Percentiles rank a stretch among this genome's conserved stretches.
Evolutionary conservation across 305 asterid species (phyloP).

Genomic region (Rubia balearica): DNA sequence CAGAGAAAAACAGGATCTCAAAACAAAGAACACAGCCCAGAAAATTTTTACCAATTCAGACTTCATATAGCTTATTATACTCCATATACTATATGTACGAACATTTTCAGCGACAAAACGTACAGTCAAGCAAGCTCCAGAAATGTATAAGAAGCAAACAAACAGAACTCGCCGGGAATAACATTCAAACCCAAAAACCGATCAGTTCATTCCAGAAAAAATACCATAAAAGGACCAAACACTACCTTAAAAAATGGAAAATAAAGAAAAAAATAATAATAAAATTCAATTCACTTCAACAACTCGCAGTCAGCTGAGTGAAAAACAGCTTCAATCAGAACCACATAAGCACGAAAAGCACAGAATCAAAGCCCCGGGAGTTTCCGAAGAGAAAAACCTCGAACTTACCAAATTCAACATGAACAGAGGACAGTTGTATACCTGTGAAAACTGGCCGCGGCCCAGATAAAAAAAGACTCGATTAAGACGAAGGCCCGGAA

Average conservation of each 20-base stretch:
- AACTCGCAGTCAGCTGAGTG: too few species aligned
- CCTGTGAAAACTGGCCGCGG: conserved; percentile 21
- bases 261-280: too few species aligned
- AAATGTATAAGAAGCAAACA: neutral
- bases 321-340: too few species aligned
- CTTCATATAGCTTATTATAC: too few species aligned
- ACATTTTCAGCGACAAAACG: neutral
- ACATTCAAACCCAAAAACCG: neutral
- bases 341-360: too few species aligned
- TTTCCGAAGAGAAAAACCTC: neutral
- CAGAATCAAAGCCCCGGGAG: too few species aligned
- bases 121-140: neutral
- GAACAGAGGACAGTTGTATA: neutral
- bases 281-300: neutral
- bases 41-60: neutral
- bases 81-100: too few species aligned
- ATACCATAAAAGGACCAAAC: too few species aligned
- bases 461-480: conserved; percentile 9
- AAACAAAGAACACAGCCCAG: conserved; percentile 17
- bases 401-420: neutral
- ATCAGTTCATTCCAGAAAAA: too few species aligned
- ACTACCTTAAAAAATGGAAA: neutral
- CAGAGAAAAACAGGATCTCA: neutral
- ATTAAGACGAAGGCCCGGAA: conserved; percentile 12
- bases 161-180: neutral